phyloP scores from a whole-genome alignment of 2,329 filamentous ascomycete genomes.

The Ophiocordyceps robertsii region DNA sequence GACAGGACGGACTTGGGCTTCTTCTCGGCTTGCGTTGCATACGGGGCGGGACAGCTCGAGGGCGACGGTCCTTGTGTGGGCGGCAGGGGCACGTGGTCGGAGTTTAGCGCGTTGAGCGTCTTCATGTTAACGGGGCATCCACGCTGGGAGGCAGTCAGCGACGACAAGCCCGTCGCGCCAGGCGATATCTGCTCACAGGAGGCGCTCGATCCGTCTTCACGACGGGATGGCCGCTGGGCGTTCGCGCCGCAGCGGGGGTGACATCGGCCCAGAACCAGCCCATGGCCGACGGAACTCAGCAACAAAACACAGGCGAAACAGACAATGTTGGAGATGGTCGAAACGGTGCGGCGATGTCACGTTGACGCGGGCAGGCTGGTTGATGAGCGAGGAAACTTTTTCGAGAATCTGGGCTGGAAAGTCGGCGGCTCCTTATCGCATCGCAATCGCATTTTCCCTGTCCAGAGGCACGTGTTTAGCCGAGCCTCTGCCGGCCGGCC shows the following conservation, averaged over 20 bases:
- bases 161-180: not conserved
- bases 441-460: not conserved
- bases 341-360: not conserved
- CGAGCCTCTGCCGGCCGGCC: constrained; percentile 10
- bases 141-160: constrained; percentile 23
- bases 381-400: not conserved
- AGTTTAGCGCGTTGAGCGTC: constrained; percentile 32
- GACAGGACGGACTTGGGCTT: constrained; percentile 35
- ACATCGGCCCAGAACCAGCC: constrained; percentile 52
- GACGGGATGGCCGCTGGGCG: constrained; percentile 16
- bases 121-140: constrained; percentile 46
- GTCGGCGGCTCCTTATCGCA: not conserved
- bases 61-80: constrained; percentile 13
- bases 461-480: constrained; percentile 10
- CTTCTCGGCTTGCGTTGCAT: constrained; percentile 18
- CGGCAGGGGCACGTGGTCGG: constrained; percentile 12
- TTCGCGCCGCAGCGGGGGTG: constrained; percentile 19
- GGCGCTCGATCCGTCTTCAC: not conserved
- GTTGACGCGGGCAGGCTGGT: not conserved
- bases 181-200: constrained; percentile 16
- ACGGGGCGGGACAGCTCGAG: constrained; percentile 32
- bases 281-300: constrained; percentile 24
- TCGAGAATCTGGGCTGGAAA: not conserved
- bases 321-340: not conserved
- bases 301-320: not conserved